Base-by-base conservation (phyloP, 2,329 filamentous ascomycete species). In the Diplocarpon mali region DNA sequence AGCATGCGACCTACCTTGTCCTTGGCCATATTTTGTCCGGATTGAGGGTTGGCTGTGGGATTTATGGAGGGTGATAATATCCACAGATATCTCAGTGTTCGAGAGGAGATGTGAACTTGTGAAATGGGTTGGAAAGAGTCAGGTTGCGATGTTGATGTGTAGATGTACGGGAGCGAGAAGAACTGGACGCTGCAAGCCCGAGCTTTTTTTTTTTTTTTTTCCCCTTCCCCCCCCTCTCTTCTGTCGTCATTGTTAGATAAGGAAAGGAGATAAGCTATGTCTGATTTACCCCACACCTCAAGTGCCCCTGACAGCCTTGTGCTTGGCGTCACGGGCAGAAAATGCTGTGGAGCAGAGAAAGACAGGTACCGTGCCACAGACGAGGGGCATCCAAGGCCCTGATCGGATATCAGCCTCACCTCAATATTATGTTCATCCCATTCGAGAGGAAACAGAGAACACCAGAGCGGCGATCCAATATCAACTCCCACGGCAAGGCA, bases 1-100 rank as follows among this genome's bases (percentile, higher is more conserved):
- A 42, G 15, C 14, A 40, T 29, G 40, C 40, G 28, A 40, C 31
- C n/a, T 46, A 55, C 55, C 53, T 56, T 57, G 30, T 56, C 54
- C 42, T 56, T 56, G 39, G 55, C 53, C 55, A 57, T n/a, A n/a
- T 57, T 40, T 49, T 51, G 43, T 43, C 27, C 24, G 35, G 28
- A 27, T 24, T 37, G 34, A 38, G n/a, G 24, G 15, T 27, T 15
- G 11, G 1, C 37, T 7, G 15, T 31, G 16, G 31, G 27, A 17
- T 35, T 39, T 48, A n/a, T 31, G 7, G 27, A 34, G 29, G 29
- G 2, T 15, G 14, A 15, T 20, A 13, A 31, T 10, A 12, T 32
- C 20, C 2, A 20, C 12, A 24, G 35, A 27, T 5, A 16, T n/a
- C 16, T 10, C 5, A n/a, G 16, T 35, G n/a, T n/a, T 12, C 12